Evolutionary conservation across 371 early-diverging fungal genomes (phyloP).

Genomic region (Dinochytrium kinnereticum): DNA sequence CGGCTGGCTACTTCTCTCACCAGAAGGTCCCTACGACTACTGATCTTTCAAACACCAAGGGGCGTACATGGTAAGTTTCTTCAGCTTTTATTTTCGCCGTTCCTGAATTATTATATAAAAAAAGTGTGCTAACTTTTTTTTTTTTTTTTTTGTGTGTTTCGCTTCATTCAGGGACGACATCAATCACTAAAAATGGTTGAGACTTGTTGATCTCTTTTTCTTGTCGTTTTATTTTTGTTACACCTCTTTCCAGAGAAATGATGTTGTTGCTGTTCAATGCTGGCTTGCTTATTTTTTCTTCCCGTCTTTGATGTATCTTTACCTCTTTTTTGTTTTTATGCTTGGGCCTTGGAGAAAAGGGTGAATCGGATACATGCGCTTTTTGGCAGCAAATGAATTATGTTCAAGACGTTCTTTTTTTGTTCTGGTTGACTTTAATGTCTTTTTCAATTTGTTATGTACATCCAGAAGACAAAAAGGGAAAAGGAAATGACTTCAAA

Average conservation of each 20-base stretch:
- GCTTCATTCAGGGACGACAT: too few relatives aligned
- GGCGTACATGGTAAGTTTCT: conserved; percentile 41
- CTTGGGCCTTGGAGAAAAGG: too few relatives aligned
- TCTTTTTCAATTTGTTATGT: not conserved
- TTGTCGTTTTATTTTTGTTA: too few relatives aligned
- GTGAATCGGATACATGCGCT: too few relatives aligned
- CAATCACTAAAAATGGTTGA: too few relatives aligned
- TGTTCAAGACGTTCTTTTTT: too few relatives aligned
- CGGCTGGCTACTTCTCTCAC: conserved; percentile 87
- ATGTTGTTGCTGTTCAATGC: not conserved
- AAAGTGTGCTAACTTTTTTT: too few relatives aligned
- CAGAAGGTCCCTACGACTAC: conserved; percentile 12
- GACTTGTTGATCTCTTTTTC: too few relatives aligned
- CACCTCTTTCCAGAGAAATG: too few relatives aligned
- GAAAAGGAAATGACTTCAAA: not conserved
- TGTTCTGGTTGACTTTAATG: too few relatives aligned
- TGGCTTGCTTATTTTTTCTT: not conserved
- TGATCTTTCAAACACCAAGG: conserved; percentile 39
- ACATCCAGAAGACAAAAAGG: not conserved
- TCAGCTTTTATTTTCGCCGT: not conserved
- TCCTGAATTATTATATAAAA: not conserved
- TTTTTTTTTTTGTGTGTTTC: too few relatives aligned
- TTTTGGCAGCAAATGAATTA: too few relatives aligned
- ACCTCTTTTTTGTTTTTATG: not conserved
- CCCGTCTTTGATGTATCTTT: not conserved